phyloP scores from a whole-genome alignment of 345 rosid genomes.

The Populus deltoides region DNA sequence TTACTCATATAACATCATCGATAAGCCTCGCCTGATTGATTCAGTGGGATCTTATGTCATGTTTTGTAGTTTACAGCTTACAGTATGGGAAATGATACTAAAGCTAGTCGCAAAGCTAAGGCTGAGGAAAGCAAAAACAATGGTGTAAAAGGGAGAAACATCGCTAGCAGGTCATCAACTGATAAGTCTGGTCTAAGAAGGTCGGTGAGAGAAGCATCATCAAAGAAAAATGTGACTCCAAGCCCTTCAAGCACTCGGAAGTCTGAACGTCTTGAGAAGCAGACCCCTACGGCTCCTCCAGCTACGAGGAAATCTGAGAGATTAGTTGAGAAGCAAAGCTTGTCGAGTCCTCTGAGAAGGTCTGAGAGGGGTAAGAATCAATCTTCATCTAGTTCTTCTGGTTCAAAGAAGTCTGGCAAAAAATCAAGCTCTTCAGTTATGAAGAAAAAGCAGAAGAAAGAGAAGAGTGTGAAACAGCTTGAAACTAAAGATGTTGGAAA shows the following conservation, averaged over 20 bases:
- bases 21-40: not conserved
- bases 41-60: not conserved
- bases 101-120: constrained; percentile 33
- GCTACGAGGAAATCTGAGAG: constrained; percentile 33
- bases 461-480: constrained; percentile 34
- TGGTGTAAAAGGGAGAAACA: constrained; percentile 32
- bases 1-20: not conserved
- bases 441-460: constrained; percentile 34
- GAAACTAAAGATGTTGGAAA: constrained; percentile 33
- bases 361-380: constrained; percentile 51
- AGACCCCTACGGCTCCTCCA: constrained; percentile 33
- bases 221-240: constrained; percentile 22
- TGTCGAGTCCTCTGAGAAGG: constrained; percentile 47
- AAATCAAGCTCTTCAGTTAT: constrained; percentile 19
- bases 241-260: constrained; percentile 31
- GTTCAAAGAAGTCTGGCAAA: constrained; percentile 35
- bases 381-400: constrained; percentile 25
- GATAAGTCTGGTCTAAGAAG: constrained; percentile 47
- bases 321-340: constrained; percentile 33
- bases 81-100: constrained; percentile 40
- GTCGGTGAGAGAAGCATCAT: constrained; percentile 43
- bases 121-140: constrained; percentile 25
- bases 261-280: constrained; percentile 60
- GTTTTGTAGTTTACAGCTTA: not conserved
- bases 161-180: constrained; percentile 32